These are phyloP conservation scores for Zymoseptoria passerinii DNA, from an alignment of 2,329 filamentous ascomycete genomes.

Conservation along the genomic window DNA sequence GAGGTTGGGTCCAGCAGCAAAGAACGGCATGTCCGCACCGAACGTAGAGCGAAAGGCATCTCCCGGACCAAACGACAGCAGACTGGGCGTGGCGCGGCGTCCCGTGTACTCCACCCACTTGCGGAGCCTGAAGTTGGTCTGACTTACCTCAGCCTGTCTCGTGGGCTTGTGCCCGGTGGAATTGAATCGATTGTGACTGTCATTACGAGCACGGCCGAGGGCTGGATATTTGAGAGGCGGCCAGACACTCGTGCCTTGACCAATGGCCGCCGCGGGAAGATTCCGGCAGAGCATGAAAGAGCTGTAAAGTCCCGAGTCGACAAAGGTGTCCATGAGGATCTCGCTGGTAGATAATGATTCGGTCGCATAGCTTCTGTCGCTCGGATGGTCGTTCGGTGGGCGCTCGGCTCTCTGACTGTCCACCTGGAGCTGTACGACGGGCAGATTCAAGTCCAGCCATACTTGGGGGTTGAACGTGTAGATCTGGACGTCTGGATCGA, in stretches of 20 bases:
- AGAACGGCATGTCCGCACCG: slow-evolving; percentile 24
- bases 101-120: slow-evolving; percentile 63
- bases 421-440: slow-evolving; percentile 45
- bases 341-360: slow-evolving; percentile 41
- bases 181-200: slow-evolving; percentile 37
- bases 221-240: slow-evolving; percentile 65
- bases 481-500: slow-evolving; percentile 48
- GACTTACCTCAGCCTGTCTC: slow-evolving; percentile 52
- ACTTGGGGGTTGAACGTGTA: slow-evolving; percentile 64
- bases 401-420: slow-evolving; percentile 18
- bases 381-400: slow-evolving; percentile 13
- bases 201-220: slow-evolving; percentile 47
- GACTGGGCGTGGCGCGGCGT: slow-evolving; percentile 23
- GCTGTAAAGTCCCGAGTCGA: slow-evolving; percentile 46
- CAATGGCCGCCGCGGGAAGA: slow-evolving; percentile 36
- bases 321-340: slow-evolving; percentile 41
- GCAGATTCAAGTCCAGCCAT: slow-evolving; percentile 64
- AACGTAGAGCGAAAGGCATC: slow-evolving; percentile 19
- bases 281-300: slow-evolving; percentile 59
- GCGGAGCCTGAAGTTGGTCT: slow-evolving; percentile 63
- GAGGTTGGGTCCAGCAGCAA: slow-evolving; percentile 15
- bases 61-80: slow-evolving; percentile 21
- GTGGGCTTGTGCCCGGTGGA: slow-evolving; percentile 43
- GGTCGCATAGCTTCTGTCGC: slow-evolving; percentile 11
- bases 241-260: slow-evolving; percentile 50